Base-by-base conservation (phyloP, 2,329 filamentous ascomycete species). In the Botryotinia globosa region DNA sequence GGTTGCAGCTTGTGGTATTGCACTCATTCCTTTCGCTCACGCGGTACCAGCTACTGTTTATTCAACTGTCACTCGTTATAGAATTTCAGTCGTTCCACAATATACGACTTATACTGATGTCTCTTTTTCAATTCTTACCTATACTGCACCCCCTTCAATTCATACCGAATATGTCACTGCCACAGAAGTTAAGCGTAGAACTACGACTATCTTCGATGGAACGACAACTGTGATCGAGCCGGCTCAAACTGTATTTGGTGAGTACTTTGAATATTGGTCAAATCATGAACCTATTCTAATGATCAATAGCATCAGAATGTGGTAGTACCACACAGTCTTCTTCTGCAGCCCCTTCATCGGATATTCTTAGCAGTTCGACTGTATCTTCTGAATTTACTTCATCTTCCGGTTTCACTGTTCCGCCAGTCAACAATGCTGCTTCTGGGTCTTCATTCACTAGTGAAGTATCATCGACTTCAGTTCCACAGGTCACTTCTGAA, bases 21-120 rank as follows among this genome's bases (percentile, higher is more conserved):
- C 62, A 59, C 37, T 56, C 39, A 22, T 72, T 68, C 51, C 62
- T 67, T 54, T 56, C 39, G 51, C 56, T 14, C 32, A 72, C 3
- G 51, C 64, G 51, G 14, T 56, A 68, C 14, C 20, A 22, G 39
- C 34, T 22, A 44, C 70, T 22, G 14, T 72, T 48, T 59, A 59
- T 42, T 58, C 62, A 72, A 67, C 39, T n/a, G 29, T 72, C 62
- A 58, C n/a, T 44, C 70, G 70, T 68, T 72, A 67, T 29, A 67
- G 63, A 59, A 48, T 72, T n/a, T 58, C 70, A 2, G 51, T 59
- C 32, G 70, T 72, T 48, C 62, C 70, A 22, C n/a, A 72, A 58
- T 58, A 45, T 25, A 67, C 70, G n/a, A 72, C 70, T 48, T 45
- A 42, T 6, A 72, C 70, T 58, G 14, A 67, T 16, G 45, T 51